Evolutionary conservation across 495 filamentous ascomycete genomes (phyloP).

Genomic region (Aspergillus bertholletiae): DNA sequence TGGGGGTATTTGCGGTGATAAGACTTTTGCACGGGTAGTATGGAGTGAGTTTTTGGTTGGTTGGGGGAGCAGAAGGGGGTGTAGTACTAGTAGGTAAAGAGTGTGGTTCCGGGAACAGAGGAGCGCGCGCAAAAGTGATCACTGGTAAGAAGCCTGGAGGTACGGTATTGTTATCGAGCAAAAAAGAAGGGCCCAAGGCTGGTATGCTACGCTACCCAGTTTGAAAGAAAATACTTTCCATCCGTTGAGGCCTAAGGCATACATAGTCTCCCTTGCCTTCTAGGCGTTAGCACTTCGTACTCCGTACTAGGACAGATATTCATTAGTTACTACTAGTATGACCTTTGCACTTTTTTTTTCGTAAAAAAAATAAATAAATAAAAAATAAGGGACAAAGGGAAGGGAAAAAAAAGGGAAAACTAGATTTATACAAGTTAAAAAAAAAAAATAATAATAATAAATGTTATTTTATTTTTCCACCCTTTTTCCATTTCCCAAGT

Average conservation of each 20-base stretch:
- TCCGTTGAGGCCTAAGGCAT: neutral
- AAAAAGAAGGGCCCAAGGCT: too few species aligned
- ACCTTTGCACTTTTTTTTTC: neutral
- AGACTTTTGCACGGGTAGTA: slow-evolving; percentile 20
- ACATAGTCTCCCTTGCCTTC: neutral
- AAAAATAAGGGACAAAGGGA: too few species aligned
- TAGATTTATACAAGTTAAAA: too few species aligned
- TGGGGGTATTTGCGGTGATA: slow-evolving; percentile 17
- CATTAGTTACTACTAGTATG: too few species aligned
- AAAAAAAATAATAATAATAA: too few species aligned
- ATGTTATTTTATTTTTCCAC: neutral
- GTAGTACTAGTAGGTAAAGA: slow-evolving; percentile 4
- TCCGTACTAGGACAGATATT: neutral
- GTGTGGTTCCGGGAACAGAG: slow-evolving; percentile 5
- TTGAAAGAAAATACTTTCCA: too few species aligned
- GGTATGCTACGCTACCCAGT: too few species aligned
- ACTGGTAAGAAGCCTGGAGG: too few species aligned
- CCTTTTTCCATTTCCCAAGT: neutral
- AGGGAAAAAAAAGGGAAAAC: too few species aligned
- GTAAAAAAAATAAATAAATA: too few species aligned
- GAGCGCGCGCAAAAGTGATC: neutral
- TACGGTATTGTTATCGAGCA: neutral
- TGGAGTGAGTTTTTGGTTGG: slow-evolving; percentile 15
- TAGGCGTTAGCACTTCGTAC: neutral
- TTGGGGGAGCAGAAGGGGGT: slow-evolving; percentile 3